These are phyloP conservation scores for Arxiozyma heterogenica DNA, from an alignment of 1,139 yeast species.

Conservation along the genomic window DNA sequence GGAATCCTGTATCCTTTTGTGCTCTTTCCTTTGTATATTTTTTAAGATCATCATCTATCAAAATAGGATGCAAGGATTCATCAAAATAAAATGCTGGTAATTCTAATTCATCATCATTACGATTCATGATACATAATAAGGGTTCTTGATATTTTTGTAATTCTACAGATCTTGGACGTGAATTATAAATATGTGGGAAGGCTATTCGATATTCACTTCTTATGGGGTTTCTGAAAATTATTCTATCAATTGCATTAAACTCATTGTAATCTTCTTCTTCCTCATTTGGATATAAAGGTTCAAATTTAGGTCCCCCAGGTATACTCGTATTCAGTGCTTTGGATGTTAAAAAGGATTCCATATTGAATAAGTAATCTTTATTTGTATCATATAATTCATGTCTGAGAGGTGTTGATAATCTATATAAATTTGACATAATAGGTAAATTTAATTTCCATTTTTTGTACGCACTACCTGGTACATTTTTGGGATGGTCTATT, in stretches of 20 bases:
- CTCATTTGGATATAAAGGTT: conserved; percentile 66
- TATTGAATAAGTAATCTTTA: conserved; percentile 62
- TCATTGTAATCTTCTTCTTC: conserved; percentile 81
- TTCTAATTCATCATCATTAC: conserved; percentile 43
- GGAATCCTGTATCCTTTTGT: conserved; percentile 29
- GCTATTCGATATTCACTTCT: conserved; percentile 82
- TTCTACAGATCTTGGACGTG: conserved; percentile 59
- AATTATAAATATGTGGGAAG: conserved; percentile 75
- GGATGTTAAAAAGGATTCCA: conserved; percentile 74
- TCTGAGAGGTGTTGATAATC: conserved; percentile 62
- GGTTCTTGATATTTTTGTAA: conserved; percentile 58
- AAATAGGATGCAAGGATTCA: conserved; percentile 47
- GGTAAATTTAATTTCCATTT: conserved; percentile 58
- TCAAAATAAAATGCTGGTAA: conserved; percentile 50
- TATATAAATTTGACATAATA: conserved; percentile 57
- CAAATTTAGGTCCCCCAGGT: conserved; percentile 96
- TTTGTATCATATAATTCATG: conserved; percentile 46
- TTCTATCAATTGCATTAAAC: conserved; percentile 79
- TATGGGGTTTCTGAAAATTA: conserved; percentile 68
- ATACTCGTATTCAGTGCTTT: conserved; percentile 78
- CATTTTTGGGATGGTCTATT: conserved; percentile 43
- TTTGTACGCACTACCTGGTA: conserved; percentile 66
- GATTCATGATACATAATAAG: conserved; percentile 38
- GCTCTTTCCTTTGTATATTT: conserved; percentile 17
- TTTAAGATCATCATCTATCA: neutral